A percentile compares a stretch with the other conserved stretches of the same genome.
Conservation (phyloP, 179 eudicot species). For the Pouteria campechiana region DNA sequence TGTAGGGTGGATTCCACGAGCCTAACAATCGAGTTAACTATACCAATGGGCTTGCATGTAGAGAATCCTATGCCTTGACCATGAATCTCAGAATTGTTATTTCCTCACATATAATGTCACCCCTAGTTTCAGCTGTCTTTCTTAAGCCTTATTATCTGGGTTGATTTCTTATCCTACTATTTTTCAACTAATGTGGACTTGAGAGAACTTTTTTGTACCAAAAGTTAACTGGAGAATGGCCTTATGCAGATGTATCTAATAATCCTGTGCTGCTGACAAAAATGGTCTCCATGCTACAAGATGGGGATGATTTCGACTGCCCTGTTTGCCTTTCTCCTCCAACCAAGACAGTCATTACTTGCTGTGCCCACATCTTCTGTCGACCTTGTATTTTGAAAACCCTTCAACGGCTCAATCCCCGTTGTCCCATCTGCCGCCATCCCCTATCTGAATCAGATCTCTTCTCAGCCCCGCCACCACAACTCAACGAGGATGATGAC, state of each 20-base stretch:
- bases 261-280: constrained; percentile 72
- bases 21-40: no score
- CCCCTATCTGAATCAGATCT: constrained; percentile 74
- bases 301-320: constrained; percentile 87
- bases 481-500: constrained; percentile 16
- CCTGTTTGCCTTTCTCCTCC: constrained; percentile 91
- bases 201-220: neutral
- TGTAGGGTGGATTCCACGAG: no score
- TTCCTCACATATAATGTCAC: no score
- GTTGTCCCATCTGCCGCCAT: constrained; percentile 83
- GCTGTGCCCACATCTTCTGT: constrained; percentile 85
- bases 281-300: constrained; percentile 68
- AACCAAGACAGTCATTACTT: constrained; percentile 54
- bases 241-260: constrained; percentile 60
- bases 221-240: neutral
- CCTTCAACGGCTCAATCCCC: constrained; percentile 41
- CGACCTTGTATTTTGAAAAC: constrained; percentile 66
- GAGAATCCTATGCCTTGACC: no score
- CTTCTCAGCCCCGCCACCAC: constrained; percentile 60
- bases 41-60: no score
- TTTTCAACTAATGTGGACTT: neutral
- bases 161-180: neutral
- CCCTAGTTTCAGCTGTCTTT: no score
- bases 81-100: no score
- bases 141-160: neutral